Conservation (phyloP, 345 rosid species). For the Moringa oleifera region DNA sequence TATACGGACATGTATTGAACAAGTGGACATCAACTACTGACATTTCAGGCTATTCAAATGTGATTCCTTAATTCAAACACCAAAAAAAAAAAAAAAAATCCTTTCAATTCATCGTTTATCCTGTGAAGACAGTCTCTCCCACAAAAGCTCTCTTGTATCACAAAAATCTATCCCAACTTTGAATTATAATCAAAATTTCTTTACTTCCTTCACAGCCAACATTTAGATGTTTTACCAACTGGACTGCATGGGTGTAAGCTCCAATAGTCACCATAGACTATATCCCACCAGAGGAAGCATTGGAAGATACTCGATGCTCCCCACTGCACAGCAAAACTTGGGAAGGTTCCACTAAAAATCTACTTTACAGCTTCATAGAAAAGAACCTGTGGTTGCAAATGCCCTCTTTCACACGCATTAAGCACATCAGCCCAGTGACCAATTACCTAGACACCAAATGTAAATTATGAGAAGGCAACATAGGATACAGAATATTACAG, state of each 20-base stretch:
- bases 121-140: constrained; percentile 18
- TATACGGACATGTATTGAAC: constrained; percentile 5
- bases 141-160: constrained; percentile 21
- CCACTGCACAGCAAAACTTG: constrained; percentile 17
- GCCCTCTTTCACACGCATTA: constrained; percentile 78
- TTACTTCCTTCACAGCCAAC: constrained; percentile 13
- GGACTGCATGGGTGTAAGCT: constrained; percentile 20
- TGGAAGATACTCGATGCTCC: constrained; percentile 15
- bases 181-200: constrained; percentile 8
- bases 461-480: constrained; percentile 11
- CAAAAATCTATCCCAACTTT: constrained; percentile 7
- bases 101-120: constrained; percentile 14
- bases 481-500: not conserved
- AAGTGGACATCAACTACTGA: constrained; percentile 6
- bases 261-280: constrained; percentile 18
- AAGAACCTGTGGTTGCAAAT: constrained; percentile 93
- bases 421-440: constrained; percentile 89
- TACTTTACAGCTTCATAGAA: constrained; percentile 72
- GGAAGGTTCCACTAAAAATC: constrained; percentile 19
- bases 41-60: constrained; percentile 21
- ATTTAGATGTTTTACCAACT: constrained; percentile 10
- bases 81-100: constrained; percentile 13
- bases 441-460: constrained; percentile 47
- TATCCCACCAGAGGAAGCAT: constrained; percentile 12
- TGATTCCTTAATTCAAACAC: constrained; percentile 12